Percentiles rank a stretch among this genome's conserved stretches.
Evolutionary conservation across 768 basidiomycete genomes (phyloP).

Genomic region (Suillus fuscotomentosus): DNA sequence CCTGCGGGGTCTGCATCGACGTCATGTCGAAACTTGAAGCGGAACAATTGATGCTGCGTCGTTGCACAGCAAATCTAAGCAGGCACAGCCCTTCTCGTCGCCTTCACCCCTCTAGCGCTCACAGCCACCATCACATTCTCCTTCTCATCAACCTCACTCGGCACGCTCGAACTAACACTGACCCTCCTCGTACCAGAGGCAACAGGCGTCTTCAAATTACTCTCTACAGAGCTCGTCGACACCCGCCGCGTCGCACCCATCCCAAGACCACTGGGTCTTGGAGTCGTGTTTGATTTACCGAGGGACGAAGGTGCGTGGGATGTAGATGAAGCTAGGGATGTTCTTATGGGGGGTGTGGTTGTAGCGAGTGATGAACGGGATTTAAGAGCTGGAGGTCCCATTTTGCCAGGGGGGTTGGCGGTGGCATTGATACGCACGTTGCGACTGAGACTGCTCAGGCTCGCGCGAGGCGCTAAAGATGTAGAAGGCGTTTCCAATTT

Average conservation of each 20-base stretch:
- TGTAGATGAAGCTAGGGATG: neutral
- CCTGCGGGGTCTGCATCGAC: neutral
- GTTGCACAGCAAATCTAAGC: constrained; percentile 8
- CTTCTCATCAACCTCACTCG: constrained; percentile 55
- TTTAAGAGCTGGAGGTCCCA: constrained; percentile 48
- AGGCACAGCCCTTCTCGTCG: constrained; percentile 17
- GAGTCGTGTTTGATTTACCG: constrained; percentile 15
- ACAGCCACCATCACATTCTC: constrained; percentile 43
- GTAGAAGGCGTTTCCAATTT: constrained; percentile 31
- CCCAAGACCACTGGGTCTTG: constrained; percentile 11
- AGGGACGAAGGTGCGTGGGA: constrained; percentile 33
- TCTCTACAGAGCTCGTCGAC: constrained; percentile 31
- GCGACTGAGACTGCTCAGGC: constrained; percentile 42
- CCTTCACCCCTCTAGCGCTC: constrained; percentile 8
- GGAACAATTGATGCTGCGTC: neutral
- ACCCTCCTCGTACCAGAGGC: constrained; percentile 26
- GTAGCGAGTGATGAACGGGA: constrained; percentile 36
- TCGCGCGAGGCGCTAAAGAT: constrained; percentile 26
- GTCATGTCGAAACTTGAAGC: neutral
- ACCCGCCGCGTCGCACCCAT: constrained; percentile 21
- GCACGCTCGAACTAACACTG: constrained; percentile 33
- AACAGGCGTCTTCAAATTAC: constrained; percentile 33
- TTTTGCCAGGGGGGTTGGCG: constrained; percentile 27
- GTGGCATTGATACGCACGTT: constrained; percentile 46
- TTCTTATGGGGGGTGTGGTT: constrained; percentile 32